These are phyloP conservation scores for Melanopsichium pennsylvanicum DNA, from an alignment of 1,284 basidiomycete genomes.

Conservation along the genomic window DNA sequence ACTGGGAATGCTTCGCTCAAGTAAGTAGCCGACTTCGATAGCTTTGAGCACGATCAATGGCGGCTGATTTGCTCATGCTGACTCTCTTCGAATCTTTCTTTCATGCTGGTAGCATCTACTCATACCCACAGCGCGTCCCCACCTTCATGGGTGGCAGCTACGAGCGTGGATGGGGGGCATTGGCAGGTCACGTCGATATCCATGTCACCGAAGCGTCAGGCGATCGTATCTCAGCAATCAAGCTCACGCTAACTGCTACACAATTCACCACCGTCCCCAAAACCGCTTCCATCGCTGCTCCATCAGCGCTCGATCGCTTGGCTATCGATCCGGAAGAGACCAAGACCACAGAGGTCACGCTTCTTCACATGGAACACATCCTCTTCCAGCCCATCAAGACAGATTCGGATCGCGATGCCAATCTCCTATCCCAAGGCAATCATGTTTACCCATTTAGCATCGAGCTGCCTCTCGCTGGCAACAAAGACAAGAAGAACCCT, in stretches of 20 bases:
- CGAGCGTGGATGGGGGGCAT: constrained; percentile 48
- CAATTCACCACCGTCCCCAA: constrained; percentile 29
- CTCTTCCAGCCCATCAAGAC: constrained; percentile 25
- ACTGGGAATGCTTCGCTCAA: constrained; percentile 35
- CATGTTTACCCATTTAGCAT: constrained; percentile 46
- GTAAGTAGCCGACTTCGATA: background rate
- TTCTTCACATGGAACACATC: constrained; percentile 48
- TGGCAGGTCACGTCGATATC: constrained; percentile 43
- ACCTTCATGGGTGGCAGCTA: constrained; percentile 59
- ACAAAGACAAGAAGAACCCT: constrained; percentile 21
- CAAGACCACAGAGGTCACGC: constrained; percentile 32
- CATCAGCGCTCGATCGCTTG: constrained; percentile 24
- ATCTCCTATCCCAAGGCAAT: constrained; percentile 32
- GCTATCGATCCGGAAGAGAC: constrained; percentile 29
- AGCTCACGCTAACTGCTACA: constrained; percentile 42
- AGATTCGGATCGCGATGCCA: constrained; percentile 15
- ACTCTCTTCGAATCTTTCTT: background rate
- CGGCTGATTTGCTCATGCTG: background rate
- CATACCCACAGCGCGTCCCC: constrained; percentile 50
- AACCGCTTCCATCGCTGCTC: constrained; percentile 24
- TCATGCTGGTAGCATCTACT: constrained; percentile 19
- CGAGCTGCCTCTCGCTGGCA: constrained; percentile 28
- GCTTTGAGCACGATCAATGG: background rate
- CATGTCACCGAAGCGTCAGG: constrained; percentile 28
- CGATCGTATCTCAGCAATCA: constrained; percentile 45